Evolutionary conservation across 345 rosid genomes (phyloP), one percentile per base, ranked within the genome.

Genomic region (Capsella bursapastoris): DNA sequence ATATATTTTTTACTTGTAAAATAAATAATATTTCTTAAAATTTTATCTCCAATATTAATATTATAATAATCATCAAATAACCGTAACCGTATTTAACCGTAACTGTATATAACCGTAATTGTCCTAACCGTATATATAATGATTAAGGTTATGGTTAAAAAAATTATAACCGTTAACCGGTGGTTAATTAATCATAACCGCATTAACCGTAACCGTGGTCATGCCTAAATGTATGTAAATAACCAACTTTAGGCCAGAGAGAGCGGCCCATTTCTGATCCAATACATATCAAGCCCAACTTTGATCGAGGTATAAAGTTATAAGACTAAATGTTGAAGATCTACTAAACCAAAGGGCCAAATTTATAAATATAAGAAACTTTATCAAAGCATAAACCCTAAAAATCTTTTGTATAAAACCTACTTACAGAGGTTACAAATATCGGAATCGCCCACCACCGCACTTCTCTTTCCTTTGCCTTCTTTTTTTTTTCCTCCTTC

Each of bases 401-500:
- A 62, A 72, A 31, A 8, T 56, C 62, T 12, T 63, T 4, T 13
- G 14, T 68, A 68, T 71, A 71, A 41, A 50, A 49, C 4, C 61
- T 15, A 22, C 12, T 41, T 34, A 29, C 35, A 62, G 43, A 38
- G 38, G 22, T 44, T 51, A 0, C 12, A 49, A n/a, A 32, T 16
- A 62, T 28, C 62, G 25, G 49, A 22, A 22, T 22, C 25, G 25
- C 25, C 59, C 27, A 14, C 66, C 8, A 37, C 47, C 51, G 68
- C 52, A n/a, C 3, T 12, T 4, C n/a, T 51, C 61, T 61, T n/a
- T 61, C 25, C 14, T 18, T 34, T 47, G 47, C 22, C 51, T 14
- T 28, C 3, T 6, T 34, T 8, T 14, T 18, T 5, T 27, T 11
- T 2, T 59, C 11, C 7, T 0, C 25, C 25, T 10, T 59, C 55